Evolutionary conservation across 2,329 filamentous ascomycete species (phyloP).

Genomic region (Sporothrix pseudoabietina): DNA sequence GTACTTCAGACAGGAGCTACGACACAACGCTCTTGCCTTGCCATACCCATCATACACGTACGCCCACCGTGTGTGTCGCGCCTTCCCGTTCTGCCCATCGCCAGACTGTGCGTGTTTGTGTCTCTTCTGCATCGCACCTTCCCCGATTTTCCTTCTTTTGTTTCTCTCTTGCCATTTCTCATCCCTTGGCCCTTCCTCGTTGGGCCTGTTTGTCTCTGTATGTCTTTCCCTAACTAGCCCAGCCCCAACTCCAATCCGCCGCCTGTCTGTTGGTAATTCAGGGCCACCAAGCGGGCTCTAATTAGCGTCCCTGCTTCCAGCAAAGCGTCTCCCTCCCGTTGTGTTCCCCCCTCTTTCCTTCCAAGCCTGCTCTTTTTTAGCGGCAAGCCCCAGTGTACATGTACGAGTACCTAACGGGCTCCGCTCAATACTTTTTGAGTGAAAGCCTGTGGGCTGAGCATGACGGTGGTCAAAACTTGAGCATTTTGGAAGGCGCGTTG

Average conservation of each 20-base stretch:
- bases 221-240: not conserved
- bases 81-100: not conserved
- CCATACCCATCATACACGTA: not conserved
- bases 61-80: not conserved
- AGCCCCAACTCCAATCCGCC: not conserved
- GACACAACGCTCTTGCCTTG: not conserved
- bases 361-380: constrained; percentile 28
- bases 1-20: not conserved
- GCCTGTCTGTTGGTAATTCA: constrained; percentile 16
- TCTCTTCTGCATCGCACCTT: not conserved
- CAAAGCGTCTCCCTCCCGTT: constrained; percentile 27
- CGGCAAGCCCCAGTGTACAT: constrained; percentile 27
- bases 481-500: constrained; percentile 30
- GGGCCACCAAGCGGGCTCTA: constrained; percentile 16
- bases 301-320: constrained; percentile 3
- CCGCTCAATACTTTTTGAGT: constrained; percentile 21
- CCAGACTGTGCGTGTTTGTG: not conserved
- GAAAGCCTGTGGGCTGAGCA: constrained; percentile 28
- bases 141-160: not conserved
- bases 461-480: constrained; percentile 30
- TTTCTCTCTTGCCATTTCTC: constrained; percentile 12
- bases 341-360: constrained; percentile 12
- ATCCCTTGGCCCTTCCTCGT: constrained; percentile 12
- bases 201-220: not conserved
- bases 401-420: constrained; percentile 1